Percentiles rank a stretch among this genome's conserved stretches.
Conservation (phyloP, 2,329 filamentous ascomycete species). For the Cladosporium phlei region DNA sequence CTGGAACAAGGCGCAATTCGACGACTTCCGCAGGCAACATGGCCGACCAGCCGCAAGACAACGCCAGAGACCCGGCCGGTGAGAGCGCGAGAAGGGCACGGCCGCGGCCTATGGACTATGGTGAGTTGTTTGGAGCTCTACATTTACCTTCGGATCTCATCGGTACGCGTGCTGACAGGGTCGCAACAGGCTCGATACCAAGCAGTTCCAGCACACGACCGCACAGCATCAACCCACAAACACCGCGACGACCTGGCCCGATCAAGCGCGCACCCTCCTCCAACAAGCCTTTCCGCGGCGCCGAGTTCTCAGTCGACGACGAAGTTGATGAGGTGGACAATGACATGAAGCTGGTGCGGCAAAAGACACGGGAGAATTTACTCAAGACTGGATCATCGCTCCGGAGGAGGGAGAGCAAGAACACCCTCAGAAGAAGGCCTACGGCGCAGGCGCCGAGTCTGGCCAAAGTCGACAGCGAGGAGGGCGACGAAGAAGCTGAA, state of each 20-base stretch:
- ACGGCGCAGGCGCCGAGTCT: constrained; percentile 43
- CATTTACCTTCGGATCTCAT: neutral
- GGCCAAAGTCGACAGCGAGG: constrained; percentile 47
- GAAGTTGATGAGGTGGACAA: constrained; percentile 74
- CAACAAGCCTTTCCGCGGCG: constrained; percentile 71
- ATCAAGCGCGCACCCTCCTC: constrained; percentile 70
- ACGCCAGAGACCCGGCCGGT: constrained; percentile 10
- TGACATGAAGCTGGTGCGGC: constrained; percentile 50
- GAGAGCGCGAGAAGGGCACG: constrained; percentile 21
- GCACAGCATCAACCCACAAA: constrained; percentile 17
- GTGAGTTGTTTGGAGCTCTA: too few relatives aligned
- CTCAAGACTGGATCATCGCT: constrained; percentile 32
- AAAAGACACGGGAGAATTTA: constrained; percentile 19
- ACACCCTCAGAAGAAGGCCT: constrained; percentile 48
- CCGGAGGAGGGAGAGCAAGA: constrained; percentile 42
- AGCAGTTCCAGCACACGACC: constrained; percentile 17
- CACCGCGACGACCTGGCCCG: constrained; percentile 66
- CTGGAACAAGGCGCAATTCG: constrained; percentile 23
- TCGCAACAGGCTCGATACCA: constrained; percentile 24
- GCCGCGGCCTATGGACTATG: constrained; percentile 27
- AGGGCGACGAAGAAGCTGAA: constrained; percentile 29
- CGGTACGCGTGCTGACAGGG: too few relatives aligned
- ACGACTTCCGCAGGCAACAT: constrained; percentile 18
- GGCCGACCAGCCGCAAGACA: constrained; percentile 17
- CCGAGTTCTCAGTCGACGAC: constrained; percentile 88